These are phyloP conservation scores for Endocalyx cinctus DNA, from an alignment of 2,329 filamentous ascomycete genomes.

Conservation along the genomic window DNA sequence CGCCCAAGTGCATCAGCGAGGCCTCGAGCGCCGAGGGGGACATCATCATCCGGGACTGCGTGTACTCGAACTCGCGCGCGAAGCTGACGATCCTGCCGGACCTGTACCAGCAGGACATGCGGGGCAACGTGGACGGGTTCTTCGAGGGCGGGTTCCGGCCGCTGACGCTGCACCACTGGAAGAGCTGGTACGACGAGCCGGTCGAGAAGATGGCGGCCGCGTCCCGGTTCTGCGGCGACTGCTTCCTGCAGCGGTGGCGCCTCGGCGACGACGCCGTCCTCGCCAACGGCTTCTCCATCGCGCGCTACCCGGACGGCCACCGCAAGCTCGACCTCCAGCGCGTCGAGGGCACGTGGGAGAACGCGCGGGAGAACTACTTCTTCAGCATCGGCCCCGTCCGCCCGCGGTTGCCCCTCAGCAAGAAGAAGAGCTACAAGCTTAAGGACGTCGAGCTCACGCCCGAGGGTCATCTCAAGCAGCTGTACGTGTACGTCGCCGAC, in stretches of 20 bases:
- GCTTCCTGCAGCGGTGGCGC: constrained; percentile 53
- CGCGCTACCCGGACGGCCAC: constrained; percentile 39
- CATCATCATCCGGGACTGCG: constrained; percentile 52
- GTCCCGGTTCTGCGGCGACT: constrained; percentile 51
- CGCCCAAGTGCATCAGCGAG: constrained; percentile 44
- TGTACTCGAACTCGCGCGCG: constrained; percentile 49
- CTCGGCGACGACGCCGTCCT: constrained; percentile 45
- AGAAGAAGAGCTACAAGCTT: constrained; percentile 50
- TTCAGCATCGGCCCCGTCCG: constrained; percentile 51
- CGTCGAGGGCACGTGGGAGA: constrained; percentile 51
- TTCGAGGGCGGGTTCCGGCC: constrained; percentile 54
- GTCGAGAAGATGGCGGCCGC: constrained; percentile 46
- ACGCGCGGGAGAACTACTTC: constrained; percentile 42
- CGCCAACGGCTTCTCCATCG: constrained; percentile 56
- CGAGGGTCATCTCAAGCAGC: constrained; percentile 44
- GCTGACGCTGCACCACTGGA: constrained; percentile 60
- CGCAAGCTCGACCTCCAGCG: constrained; percentile 37
- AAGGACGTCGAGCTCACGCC: constrained; percentile 37
- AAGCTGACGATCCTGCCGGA: constrained; percentile 51
- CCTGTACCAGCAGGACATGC: constrained; percentile 54
- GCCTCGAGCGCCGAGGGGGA: constrained; percentile 43
- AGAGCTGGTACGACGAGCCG: constrained; percentile 52
- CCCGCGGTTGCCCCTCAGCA: constrained; percentile 24
- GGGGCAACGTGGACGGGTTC: constrained; percentile 51
- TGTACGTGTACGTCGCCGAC: constrained; percentile 46